Percentiles rank a stretch among this genome's conserved stretches.
Evolutionary conservation across 257 asterid genomes (phyloP).

Genomic region (Cruciata laevipes): DNA sequence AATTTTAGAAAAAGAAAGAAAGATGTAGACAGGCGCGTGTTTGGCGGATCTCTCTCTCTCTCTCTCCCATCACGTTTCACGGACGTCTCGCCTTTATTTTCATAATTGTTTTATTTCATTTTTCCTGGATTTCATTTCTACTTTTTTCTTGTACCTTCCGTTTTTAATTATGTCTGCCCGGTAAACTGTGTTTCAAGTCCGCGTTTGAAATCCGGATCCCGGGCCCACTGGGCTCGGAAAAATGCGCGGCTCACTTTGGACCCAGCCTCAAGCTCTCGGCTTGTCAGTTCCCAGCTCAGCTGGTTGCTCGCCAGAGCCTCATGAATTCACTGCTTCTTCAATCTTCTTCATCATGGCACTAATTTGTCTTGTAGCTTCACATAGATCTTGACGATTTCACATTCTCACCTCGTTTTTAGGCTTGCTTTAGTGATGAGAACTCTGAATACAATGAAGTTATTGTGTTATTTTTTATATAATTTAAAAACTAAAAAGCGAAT

Average conservation of each 20-base stretch:
- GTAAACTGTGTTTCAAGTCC: slow-evolving; percentile 25
- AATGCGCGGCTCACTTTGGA: slow-evolving; percentile 8
- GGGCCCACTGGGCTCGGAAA: slow-evolving; percentile 22
- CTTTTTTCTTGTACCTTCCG: slow-evolving; percentile 17
- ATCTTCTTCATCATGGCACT: too few species aligned
- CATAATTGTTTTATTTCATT: neutral
- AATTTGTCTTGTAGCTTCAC: too few species aligned
- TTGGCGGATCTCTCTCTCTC: slow-evolving; percentile 17
- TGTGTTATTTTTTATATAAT: too few species aligned
- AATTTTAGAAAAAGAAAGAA: slow-evolving; percentile 3
- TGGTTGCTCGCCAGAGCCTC: neutral
- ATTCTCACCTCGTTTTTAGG: too few species aligned
- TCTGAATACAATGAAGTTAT: too few species aligned
- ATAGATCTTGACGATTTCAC: too few species aligned
- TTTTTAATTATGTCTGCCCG: slow-evolving; percentile 10
- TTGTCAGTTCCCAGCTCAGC: neutral
- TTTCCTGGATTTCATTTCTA: slow-evolving; percentile 18
- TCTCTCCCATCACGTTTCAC: slow-evolving; percentile 30
- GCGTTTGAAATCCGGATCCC: slow-evolving; percentile 26
- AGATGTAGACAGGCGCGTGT: slow-evolving; percentile 30
- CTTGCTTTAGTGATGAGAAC: too few species aligned
- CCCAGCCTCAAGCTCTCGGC: neutral
- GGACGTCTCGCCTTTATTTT: slow-evolving; percentile 25
- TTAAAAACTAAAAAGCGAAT: too few species aligned
- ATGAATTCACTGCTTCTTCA: too few species aligned